Base-by-base conservation (phyloP, 495 filamentous ascomycete genomes). In the Pyronema domesticum region DNA sequence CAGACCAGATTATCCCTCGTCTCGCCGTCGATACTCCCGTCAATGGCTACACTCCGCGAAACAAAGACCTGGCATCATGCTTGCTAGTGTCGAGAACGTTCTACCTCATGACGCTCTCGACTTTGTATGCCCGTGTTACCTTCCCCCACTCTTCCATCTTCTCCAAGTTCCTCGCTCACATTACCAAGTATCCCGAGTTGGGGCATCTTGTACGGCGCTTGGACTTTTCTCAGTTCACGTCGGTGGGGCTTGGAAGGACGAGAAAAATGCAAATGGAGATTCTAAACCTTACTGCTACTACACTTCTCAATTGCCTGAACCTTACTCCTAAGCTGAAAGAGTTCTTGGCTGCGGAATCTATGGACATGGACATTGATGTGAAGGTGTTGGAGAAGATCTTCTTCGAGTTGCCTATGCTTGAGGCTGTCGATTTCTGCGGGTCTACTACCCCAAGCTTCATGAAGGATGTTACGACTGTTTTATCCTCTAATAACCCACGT, bases 181-280 rank as follows among this genome's bases (percentile, higher is more conserved):
- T 91, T 60, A 68, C 73, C 13, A 72, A 75, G 47, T 78, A 89
- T 65, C 80, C 79, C 10, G 75, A 79, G 10, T 72, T 89, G 49
- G 86, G 86, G 14, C 83, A 80, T 35, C 78, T 91, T 51, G 85
- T 91, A 37, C 78, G 82, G 49, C 80, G 86, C 40, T 70, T 91
- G 30, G 86, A 94, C 68, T 88, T 94, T 67, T 86, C 84, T 43
- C 84, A 89, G 71, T 89, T 89, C 69, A 91, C 86, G 63, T 86
- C 86, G 6, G 76, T 84, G 14, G 84, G 84, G 23, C 72, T 88
- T 37, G 87, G 88, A 60, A 77, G 81, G 48, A 89, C 83, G 44
- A 83, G 78, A 60, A 79, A 82, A 69, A 83, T 87, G 76, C 85
- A 86, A 45, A 71, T 76, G 37, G 77, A 85, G 67, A 84, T 87